Percentiles rank a stretch among this genome's conserved stretches.
Conservation (phyloP, 345 rosid species). For the Rhodamnia argentea region DNA sequence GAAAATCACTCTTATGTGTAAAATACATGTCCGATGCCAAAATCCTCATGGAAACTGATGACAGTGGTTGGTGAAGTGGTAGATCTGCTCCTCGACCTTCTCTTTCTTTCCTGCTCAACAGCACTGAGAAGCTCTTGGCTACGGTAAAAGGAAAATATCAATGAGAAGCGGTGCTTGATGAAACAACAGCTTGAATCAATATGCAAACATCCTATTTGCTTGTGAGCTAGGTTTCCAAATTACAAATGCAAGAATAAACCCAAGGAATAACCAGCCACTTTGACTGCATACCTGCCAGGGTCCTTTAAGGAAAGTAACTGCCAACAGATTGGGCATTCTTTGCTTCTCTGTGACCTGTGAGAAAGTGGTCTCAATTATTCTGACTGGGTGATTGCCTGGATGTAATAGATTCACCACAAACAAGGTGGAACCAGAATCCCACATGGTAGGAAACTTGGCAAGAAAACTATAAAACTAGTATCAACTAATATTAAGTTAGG, state of each 20-base stretch:
- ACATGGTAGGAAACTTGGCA: not conserved
- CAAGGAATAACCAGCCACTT: not conserved
- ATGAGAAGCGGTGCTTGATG: not conserved
- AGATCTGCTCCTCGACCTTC: slow-evolving; percentile 32
- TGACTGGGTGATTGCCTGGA: not conserved
- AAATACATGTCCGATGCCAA: slow-evolving; percentile 44
- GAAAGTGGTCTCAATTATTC: slow-evolving; percentile 5
- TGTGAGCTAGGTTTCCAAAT: not conserved
- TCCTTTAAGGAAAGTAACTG: slow-evolving; percentile 57
- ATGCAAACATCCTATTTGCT: not conserved
- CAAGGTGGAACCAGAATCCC: not conserved
- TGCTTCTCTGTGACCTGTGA: slow-evolving; percentile 89
- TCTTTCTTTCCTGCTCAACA: slow-evolving; percentile 45
- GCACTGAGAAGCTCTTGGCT: slow-evolving; percentile 87
- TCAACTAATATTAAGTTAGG: not conserved
- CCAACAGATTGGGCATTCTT: slow-evolving; percentile 94
- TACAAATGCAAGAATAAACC: not conserved
- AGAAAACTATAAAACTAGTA: not conserved
- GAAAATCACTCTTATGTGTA: not conserved
- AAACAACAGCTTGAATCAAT: not conserved
- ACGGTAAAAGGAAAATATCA: not conserved
- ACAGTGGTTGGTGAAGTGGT: slow-evolving; percentile 13
- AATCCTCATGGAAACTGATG: slow-evolving; percentile 21
- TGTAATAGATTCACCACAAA: not conserved
- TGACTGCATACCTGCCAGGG: slow-evolving; percentile 44